Percentiles rank a stretch among this genome's conserved stretches.
Evolutionary conservation across 345 rosid species (phyloP).

Genomic region (Eucalyptus urophylla): DNA sequence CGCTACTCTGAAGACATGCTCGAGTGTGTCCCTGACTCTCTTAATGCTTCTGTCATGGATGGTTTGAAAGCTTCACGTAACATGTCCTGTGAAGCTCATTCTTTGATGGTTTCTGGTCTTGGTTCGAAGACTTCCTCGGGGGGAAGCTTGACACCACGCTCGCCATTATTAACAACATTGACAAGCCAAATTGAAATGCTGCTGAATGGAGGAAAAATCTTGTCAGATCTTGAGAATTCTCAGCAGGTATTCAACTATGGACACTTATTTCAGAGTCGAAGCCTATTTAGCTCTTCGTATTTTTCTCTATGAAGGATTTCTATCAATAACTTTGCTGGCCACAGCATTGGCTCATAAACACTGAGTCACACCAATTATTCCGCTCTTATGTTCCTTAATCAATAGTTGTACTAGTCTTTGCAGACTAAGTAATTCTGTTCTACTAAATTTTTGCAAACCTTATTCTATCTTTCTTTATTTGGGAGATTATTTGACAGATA

Average conservation of each 20-base stretch:
- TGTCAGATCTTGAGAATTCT: conserved; percentile 71
- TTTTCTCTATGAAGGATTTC: neutral
- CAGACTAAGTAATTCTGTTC: neutral
- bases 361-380: neutral
- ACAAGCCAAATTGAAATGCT: conserved; percentile 74
- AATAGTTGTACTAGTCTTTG: neutral
- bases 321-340: neutral
- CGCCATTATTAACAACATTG: conserved; percentile 70
- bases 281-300: neutral
- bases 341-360: neutral
- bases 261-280: neutral
- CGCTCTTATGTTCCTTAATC: neutral
- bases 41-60: conserved; percentile 35
- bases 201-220: conserved; percentile 54
- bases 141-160: conserved; percentile 89
- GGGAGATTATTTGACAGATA: conserved; percentile 35
- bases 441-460: neutral
- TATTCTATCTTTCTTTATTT: neutral
- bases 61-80: conserved; percentile 31
- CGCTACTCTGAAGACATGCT: conserved; percentile 49
- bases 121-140: conserved; percentile 40
- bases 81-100: conserved; percentile 26
- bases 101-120: conserved; percentile 9
- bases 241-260: conserved; percentile 44
- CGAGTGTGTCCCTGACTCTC: conserved; percentile 46